Percentiles rank a stretch among this genome's conserved stretches.
phyloP scores from a whole-genome alignment of 805 yeast genomes.

The Saturnispora gosingensis region DNA sequence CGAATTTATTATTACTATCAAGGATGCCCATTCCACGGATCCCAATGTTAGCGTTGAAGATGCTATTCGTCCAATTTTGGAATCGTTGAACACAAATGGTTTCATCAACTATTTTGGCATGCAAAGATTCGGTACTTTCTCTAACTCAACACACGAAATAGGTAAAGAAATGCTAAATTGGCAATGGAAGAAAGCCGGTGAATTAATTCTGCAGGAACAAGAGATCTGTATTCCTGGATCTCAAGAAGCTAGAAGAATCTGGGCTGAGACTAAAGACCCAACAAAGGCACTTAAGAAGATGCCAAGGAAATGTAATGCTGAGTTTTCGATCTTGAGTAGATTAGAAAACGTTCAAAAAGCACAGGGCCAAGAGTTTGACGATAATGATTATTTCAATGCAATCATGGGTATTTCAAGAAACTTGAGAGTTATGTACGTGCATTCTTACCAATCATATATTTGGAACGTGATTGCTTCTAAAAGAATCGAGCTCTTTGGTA shows the following conservation, averaged over 20 bases:
- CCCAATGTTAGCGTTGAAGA: conserved; percentile 32
- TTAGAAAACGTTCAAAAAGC: conserved; percentile 44
- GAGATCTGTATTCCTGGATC: conserved; percentile 78
- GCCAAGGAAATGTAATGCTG: conserved; percentile 89
- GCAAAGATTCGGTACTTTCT: conserved; percentile 96
- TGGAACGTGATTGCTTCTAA: conserved; percentile 86
- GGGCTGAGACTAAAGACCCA: conserved; percentile 71
- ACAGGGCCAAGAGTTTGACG: conserved; percentile 37
- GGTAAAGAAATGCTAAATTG: conserved; percentile 65
- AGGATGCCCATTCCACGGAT: conserved; percentile 48
- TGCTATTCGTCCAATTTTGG: conserved; percentile 42
- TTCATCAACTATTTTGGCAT: conserved; percentile 95
- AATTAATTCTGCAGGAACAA: conserved; percentile 76
- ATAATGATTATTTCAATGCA: conserved; percentile 62
- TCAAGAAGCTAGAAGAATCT: conserved; percentile 67
- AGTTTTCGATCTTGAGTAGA: conserved; percentile 55
- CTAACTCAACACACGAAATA: conserved; percentile 80
- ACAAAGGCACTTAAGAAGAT: conserved; percentile 53
- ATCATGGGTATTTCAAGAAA: conserved; percentile 87
- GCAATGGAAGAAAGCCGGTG: conserved; percentile 75
- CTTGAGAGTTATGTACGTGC: conserved; percentile 89
- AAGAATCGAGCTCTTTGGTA: conserved; percentile 64
- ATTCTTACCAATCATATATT: conserved; percentile 91
- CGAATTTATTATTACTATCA: conserved; percentile 75
- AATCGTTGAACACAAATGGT: conserved; percentile 55